Evolutionary conservation across 2,329 filamentous ascomycete genomes (phyloP).

Genomic region (Amylocarpus encephaloides): DNA sequence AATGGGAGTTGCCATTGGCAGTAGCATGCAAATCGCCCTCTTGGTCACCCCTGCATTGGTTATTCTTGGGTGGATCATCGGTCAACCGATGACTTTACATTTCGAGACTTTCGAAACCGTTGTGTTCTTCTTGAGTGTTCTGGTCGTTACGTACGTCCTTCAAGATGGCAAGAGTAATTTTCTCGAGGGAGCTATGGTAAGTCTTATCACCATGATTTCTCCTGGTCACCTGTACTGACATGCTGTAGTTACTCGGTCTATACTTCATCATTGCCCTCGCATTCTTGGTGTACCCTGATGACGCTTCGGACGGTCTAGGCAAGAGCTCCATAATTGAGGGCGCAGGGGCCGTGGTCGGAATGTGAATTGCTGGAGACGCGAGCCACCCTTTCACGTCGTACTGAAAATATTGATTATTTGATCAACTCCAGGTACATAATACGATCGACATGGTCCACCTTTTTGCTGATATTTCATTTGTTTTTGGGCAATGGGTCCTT

Average conservation of each 20-base stretch:
- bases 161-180: slow-evolving; percentile 82
- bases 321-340: neutral
- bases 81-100: slow-evolving; percentile 64
- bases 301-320: slow-evolving; percentile 25
- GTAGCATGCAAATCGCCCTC: slow-evolving; percentile 75
- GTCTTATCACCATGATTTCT: neutral
- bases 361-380: too few species aligned
- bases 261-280: slow-evolving; percentile 55
- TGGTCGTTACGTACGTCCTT: slow-evolving; percentile 70
- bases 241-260: slow-evolving; percentile 44
- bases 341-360: neutral
- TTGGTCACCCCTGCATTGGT: slow-evolving; percentile 77
- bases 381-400: too few species aligned
- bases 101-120: slow-evolving; percentile 79
- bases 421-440: too few species aligned
- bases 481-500: too few species aligned
- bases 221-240: slow-evolving; percentile 1
- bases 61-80: slow-evolving; percentile 70
- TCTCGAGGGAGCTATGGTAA: slow-evolving; percentile 66
- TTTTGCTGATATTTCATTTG: too few species aligned
- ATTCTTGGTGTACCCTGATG: slow-evolving; percentile 55
- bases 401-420: too few species aligned
- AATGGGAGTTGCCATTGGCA: slow-evolving; percentile 76
- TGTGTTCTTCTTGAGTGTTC: slow-evolving; percentile 66
- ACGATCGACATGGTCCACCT: too few species aligned